Evolutionary conservation across 768 basidiomycete species (phyloP), one percentile per base, ranked within the genome.

Genomic region (Pleurotus tuber-regium): DNA sequence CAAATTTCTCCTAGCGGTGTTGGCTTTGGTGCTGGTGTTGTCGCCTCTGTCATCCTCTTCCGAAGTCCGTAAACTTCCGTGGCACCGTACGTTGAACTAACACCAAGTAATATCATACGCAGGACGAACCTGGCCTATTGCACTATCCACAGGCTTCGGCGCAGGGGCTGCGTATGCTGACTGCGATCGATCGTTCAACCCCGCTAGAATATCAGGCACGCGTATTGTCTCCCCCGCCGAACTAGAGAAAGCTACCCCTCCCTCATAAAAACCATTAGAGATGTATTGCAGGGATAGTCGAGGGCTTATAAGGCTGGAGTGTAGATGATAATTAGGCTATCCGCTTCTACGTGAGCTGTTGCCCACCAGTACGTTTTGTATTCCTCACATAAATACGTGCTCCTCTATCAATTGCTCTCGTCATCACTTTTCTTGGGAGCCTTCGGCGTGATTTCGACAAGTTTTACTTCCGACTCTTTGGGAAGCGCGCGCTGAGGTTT

Each of bases 41-140:
- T 95, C 54, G 84, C 87, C 35, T 93, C 90, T 31, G 93, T 95
- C 57, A 82, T 96, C 58, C 76, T 94, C 68, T 95, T 96, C 83
- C 85, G 84, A 68, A 83, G 93, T 96, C 63, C 67, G 92, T 86
- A 41, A 41, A 25, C 38, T 50, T 51, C 28, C 9, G 40, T 50
- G 38, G 23, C 18, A 46, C 14, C 43, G 28, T 35, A 24, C 54
- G 16, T 35, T 31, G 41, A 11, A 29, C 47, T 19, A 9, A 26
- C 47, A 39, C 55, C 31, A 39, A 16, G 51, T 43, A 43, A 7
- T 25, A 25, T 43, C 28, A 24, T 55, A 43, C 50, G 30, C 64
- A 94, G 92, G 92, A 75, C 89, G 93, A 53, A 87, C 88, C 63
- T 96, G 92, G 91, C 92, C 92, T 39, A 84, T 96, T 58, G 84